Percentiles rank a stretch among this genome's conserved stretches.
Conservation (phyloP, 495 filamentous ascomycete species). For the Xylaria flabelliformis region DNA sequence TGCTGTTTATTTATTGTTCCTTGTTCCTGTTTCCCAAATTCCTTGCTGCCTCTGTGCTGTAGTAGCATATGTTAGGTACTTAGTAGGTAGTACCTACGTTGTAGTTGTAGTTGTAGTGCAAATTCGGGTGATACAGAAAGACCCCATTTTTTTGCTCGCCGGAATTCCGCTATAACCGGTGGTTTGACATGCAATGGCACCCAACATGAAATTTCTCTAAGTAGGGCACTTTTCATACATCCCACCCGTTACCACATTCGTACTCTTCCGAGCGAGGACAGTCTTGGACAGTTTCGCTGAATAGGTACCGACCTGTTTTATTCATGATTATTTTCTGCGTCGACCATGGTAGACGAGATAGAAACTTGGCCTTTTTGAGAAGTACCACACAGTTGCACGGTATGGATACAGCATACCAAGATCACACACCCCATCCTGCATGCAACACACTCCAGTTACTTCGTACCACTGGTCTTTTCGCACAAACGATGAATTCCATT, state of each 20-base stretch:
- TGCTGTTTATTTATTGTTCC: too few relatives aligned
- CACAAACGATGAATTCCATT: background rate
- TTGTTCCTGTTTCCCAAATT: too few relatives aligned
- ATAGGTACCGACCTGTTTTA: background rate
- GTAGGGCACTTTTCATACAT: background rate
- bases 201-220: background rate
- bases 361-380: background rate
- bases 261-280: background rate
- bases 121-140: background rate
- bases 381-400: background rate
- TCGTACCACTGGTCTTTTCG: background rate
- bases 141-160: background rate
- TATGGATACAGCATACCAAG: background rate
- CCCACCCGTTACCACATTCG: background rate
- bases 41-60: too few relatives aligned
- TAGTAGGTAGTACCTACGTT: too few relatives aligned
- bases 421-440: background rate
- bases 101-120: background rate
- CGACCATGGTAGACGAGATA: background rate
- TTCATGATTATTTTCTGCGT: background rate
- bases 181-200: slow-evolving; percentile 3
- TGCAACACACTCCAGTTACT: background rate
- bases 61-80: too few relatives aligned
- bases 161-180: background rate
- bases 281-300: background rate